Evolutionary conservation across 495 filamentous ascomycete species (phyloP), one percentile per base, ranked within the genome.

Genomic region (Xylaria palmicola): DNA sequence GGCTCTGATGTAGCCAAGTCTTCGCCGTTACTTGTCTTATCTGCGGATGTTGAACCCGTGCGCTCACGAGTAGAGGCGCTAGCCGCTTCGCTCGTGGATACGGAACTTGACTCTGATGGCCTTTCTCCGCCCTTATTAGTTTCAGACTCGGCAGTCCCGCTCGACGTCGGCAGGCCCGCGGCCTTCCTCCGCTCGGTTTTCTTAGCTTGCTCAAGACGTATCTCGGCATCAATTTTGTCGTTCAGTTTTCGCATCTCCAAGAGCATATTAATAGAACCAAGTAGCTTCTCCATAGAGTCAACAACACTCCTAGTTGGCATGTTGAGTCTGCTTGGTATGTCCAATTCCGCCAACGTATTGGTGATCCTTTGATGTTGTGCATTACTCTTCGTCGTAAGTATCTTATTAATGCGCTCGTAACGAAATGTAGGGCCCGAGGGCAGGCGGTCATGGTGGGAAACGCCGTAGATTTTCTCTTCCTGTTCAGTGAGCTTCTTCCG

Each of bases 301-400:
- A 88, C 87, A 1, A 96, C 91, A 1, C 82, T 83, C 17, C 85
- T 84, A 0, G 95, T 98, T 0, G 93, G 92, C 87, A 98, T 95
- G 34, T 86, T 78, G 20, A 98, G 79, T 6, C 91, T 77, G 1
- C 86, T 78, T 0, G 91, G 88, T 48, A 98, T 85, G 47, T 90
- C 89, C 12, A 97, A 80, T 68, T 98, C 89, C 19, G 83, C 79
- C 17, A 98, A 83, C 4, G 86, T 88, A 19, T 86, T 84, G 36
- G 81, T 88, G 58, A 97, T 90, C 67, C 92, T 91, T 64, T 85
- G 78, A 34, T 91, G 90, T 71, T 95, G 91, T 13, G 90, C 85
- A 45, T 88, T 86, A 20, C 84, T 88, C 74, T 97, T 97, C 51
- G 89, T 90, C 61, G 88, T 86, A 49, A 90, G 87, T 30, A 92